Base-by-base conservation (phyloP, 257 asterid genomes). In the Solanum chiquidenum region DNA sequence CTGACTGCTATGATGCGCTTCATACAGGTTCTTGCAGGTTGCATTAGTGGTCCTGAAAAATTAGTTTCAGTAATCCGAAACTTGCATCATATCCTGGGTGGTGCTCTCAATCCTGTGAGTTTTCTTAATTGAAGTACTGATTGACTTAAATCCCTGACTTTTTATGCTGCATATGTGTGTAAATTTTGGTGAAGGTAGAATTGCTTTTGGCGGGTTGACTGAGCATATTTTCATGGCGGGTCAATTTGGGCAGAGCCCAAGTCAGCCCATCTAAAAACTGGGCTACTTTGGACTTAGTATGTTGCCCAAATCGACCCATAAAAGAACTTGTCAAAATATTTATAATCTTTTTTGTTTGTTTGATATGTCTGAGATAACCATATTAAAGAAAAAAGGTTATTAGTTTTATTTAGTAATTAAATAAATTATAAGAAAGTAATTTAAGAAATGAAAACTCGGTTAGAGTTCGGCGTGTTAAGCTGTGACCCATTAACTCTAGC, bases 1-100 rank as follows among this genome's bases (percentile, higher is more conserved):
- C 71, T 82, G 29, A 49, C 29, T 18, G 71, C 2, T 29, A 27
- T 46, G 31, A 44, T 82, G 42, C 7, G 23, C 52, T 66, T 73
- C 27, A 6, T 82, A 55, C 93, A 96, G 99, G 99, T 96, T 86
- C 95, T 96, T 40, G 99, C 94, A 38, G 99, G 99, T 86, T 91
- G 95, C 42, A 92, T 96, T 90, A 95, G 98, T 92, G 99, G 99
- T 89, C 93, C 99, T 82, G 95, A 91, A 80, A 92, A 94, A 86
- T 87, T 95, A 89, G 90, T 96, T 91, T 85, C 98, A 62, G 89
- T 38, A 85, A 92, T 95, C 73, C 97, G 99, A 55, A 94, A 89
- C 91, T 89, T 96, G 96, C 99, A 96, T 92, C 95, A 96, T 92
- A 92, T 96, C 89, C 93, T 96, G 84, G 99, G 99, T 18, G 99